These are phyloP conservation scores for Lepiota venenata DNA, from an alignment of 768 basidiomycete species.

Conservation along the genomic window DNA sequence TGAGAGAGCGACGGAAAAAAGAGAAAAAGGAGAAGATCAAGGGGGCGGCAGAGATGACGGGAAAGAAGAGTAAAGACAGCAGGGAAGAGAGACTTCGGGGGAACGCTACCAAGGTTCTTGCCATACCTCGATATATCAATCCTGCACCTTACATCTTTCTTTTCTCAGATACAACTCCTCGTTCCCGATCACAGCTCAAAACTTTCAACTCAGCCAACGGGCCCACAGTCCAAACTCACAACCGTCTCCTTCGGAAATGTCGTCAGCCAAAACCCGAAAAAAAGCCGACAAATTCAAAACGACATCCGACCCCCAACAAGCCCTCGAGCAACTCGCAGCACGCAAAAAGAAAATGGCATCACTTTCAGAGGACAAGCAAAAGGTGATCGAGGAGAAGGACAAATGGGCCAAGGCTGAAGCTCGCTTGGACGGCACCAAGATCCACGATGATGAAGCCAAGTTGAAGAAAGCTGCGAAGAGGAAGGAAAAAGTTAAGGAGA, in stretches of 20 bases:
- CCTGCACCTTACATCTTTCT: not conserved
- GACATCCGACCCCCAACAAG: constrained; percentile 79
- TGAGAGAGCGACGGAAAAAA: constrained; percentile 83
- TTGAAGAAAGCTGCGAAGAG: constrained; percentile 93
- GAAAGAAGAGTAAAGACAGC: constrained; percentile 34
- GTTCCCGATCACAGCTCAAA: constrained; percentile 49
- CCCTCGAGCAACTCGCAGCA: constrained; percentile 73
- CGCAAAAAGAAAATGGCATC: constrained; percentile 75
- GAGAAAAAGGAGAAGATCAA: constrained; percentile 83
- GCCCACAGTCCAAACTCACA: constrained; percentile 41
- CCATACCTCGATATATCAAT: not conserved
- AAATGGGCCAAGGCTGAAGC: constrained; percentile 91
- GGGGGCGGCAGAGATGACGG: constrained; percentile 56
- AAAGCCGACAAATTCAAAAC: constrained; percentile 58
- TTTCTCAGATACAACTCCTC: constrained; percentile 60
- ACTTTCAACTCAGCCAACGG: constrained; percentile 22
- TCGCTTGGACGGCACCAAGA: constrained; percentile 86
- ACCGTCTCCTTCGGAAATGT: constrained; percentile 69
- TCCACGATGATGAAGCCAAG: constrained; percentile 78
- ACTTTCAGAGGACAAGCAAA: constrained; percentile 82
- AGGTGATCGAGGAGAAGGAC: constrained; percentile 74
- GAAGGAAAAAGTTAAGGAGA: constrained; percentile 86
- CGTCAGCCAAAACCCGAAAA: constrained; percentile 49
- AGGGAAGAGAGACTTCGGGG: constrained; percentile 37
- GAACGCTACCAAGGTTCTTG: constrained; percentile 51